These are phyloP conservation scores for Pisolithus thermaeus DNA, from an alignment of 1,284 basidiomycete genomes.

Conservation along the genomic window DNA sequence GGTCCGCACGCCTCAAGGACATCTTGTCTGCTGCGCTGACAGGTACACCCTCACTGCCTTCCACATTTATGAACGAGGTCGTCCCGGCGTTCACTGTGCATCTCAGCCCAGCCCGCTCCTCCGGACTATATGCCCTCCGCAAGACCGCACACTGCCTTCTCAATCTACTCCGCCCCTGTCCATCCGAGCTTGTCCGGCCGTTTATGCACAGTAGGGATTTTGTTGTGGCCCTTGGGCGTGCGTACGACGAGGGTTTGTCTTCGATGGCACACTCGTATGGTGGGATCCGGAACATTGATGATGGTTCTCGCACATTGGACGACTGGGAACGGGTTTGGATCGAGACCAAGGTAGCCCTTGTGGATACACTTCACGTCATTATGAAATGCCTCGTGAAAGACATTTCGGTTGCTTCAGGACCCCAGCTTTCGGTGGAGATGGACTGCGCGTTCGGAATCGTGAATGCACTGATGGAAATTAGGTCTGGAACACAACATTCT, in stretches of 20 bases:
- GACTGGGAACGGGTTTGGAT: conserved; percentile 67
- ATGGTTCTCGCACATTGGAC: conserved; percentile 35
- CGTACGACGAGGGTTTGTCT: conserved; percentile 53
- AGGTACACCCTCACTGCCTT: conserved; percentile 25
- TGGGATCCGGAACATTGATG: conserved; percentile 32
- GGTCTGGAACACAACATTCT: conserved; percentile 14
- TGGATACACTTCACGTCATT: conserved; percentile 62
- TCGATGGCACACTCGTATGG: conserved; percentile 56
- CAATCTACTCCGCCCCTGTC: conserved; percentile 48
- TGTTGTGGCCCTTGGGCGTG: conserved; percentile 48
- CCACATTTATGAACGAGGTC: conserved; percentile 38
- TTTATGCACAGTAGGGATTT: conserved; percentile 51
- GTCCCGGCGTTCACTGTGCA: conserved; percentile 52
- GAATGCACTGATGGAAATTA: conserved; percentile 49
- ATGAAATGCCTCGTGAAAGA: conserved; percentile 45
- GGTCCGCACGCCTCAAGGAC: conserved; percentile 38
- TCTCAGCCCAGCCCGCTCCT: conserved; percentile 35
- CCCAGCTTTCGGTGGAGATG: conserved; percentile 38
- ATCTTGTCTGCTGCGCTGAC: conserved; percentile 39
- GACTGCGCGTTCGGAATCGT: conserved; percentile 52
- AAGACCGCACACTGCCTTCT: conserved; percentile 55
- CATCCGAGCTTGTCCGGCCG: conserved; percentile 39
- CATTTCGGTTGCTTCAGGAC: conserved; percentile 37
- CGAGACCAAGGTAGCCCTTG: conserved; percentile 62
- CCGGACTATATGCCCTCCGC: conserved; percentile 58